A percentile compares a stretch with the other conserved stretches of the same genome.
These are phyloP conservation scores for Emmonsiellopsis sp. DNA, from an alignment of 2,329 filamentous ascomycete species.

Conservation along the genomic window DNA sequence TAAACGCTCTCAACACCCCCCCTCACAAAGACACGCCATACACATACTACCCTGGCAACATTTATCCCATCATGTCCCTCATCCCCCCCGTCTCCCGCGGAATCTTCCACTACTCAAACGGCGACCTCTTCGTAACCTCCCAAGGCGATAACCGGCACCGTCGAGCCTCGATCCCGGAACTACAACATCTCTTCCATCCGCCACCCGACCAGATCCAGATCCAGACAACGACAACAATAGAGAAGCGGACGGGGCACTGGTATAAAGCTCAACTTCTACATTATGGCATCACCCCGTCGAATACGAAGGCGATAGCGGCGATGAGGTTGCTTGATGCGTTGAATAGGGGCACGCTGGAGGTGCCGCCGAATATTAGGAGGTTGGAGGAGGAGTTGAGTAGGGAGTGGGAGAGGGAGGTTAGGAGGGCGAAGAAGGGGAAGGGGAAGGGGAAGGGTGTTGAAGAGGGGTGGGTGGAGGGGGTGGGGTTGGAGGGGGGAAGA, in stretches of 20 bases:
- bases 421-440: conserved; percentile 35
- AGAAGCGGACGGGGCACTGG: conserved; percentile 47
- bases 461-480: conserved; percentile 40
- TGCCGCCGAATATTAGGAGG: conserved; percentile 41
- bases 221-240: background rate
- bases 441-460: background rate
- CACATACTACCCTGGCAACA: background rate
- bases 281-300: conserved; percentile 50
- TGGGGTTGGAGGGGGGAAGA: conserved; percentile 46
- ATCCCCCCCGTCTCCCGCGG: conserved; percentile 24
- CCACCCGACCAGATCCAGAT: conserved; percentile 30
- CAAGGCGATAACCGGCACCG: conserved; percentile 39
- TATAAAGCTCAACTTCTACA: conserved; percentile 56
- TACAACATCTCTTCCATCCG: conserved; percentile 35
- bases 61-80: conserved; percentile 5
- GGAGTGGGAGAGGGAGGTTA: conserved; percentile 45
- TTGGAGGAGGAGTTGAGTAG: conserved; percentile 50
- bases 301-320: conserved; percentile 50
- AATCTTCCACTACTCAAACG: conserved; percentile 36
- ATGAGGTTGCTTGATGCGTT: conserved; percentile 51
- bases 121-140: conserved; percentile 38
- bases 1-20: too few species aligned
- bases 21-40: too few species aligned
- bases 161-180: conserved; percentile 37
- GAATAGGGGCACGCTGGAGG: conserved; percentile 38